Base-by-base conservation (phyloP, 495 filamentous ascomycete species). In the Collariella sp. region DNA sequence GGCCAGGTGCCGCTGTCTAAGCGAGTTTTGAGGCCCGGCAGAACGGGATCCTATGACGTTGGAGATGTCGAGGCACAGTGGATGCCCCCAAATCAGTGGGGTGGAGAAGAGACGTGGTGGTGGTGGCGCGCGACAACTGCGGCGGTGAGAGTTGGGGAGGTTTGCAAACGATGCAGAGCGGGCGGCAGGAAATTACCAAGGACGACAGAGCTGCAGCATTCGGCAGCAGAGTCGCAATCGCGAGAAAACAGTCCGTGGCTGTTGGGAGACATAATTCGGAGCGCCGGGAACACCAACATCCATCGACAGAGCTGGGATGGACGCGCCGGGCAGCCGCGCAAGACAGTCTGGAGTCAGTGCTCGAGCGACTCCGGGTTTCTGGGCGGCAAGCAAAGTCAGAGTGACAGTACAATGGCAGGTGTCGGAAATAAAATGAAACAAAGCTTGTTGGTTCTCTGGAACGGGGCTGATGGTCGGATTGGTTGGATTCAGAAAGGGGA, bases 121-220 rank as follows among this genome's bases (percentile, higher is more conserved):
- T n/a, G n/a, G 48, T 64, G 47, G 58, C 63, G 63, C 63, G 63
- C 63, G 63, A 63, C 58, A 59, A 57, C 0, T 12, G 12, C 26
- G 26, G 22, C 23, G 29, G 43, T n/a, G 46, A 52, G 50, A 48
- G 43, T 43, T 20, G 46, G 54, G 49, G n/a, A n/a, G n/a, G n/a
- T n/a, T n/a, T n/a, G n/a, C n/a, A n/a, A n/a, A n/a, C n/a, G n/a
- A n/a, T 51, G 34, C 52, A 42, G 18, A 0, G 5, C 34, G 45
- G 46, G 58, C 58, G 58, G 55, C 47, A 58, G 56, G 41, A 54
- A 49, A 63, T 63, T 59, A 53, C 41, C 9, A 50, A 54, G 55
- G 56, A 42, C 40, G n/a, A 33, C 29, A 26, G 39, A 55, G 40
- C 52, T 58, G 57, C 58, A 61, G 53, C 33, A 22, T 43, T 54